Base-by-base conservation (phyloP, 1,139 yeast species). In the Suhomyces terraborum region DNA sequence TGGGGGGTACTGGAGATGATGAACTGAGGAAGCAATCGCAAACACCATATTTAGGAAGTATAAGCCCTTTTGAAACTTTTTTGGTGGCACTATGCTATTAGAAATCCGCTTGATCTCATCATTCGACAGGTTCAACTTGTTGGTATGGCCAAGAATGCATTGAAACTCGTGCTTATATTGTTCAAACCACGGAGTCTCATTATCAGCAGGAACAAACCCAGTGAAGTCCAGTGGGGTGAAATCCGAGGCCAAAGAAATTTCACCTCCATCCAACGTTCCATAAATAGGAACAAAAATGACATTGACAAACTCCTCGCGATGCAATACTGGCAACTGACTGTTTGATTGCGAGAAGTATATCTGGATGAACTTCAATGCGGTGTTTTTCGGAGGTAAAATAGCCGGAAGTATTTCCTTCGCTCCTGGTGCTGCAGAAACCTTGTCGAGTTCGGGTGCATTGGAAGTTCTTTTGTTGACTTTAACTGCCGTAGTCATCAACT, bases 21-120 rank as follows among this genome's bases (percentile, higher is more conserved):
- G 81, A 8, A 81, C 82, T 1, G 95, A 83, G 1, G 88, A 79
- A 0, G 95, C 87, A 38, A 89, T 79, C 2, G 96, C 94, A 65
- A 88, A 85, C 0, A 86, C 74, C 57, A 87, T 76, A 54, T 86
- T 82, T 46, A 87, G 65, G 51, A 87, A 86, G 56, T 76, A 88
- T 18, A 86, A 54, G 4, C 73, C 56, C 32, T 58, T 61, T 41
- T 64, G 69, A 50, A 65, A 78, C 35, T 67, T 48, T 4, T 50
- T 46, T 0, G 88, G 88, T 0, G 80, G 73, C 1, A 53, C 53
- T 12, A 76, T 69, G n/a, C 55, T 45, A 32, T 63, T 58, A 3
- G 79, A 67, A 12, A 74, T 55, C 29, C 51, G 47, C 18, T 50
- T 56, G 33, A 52, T 42, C 12, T 49, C 50, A 12, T 45, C 48